phyloP scores from a whole-genome alignment of 1,284 basidiomycete species.

The Mycosarcoma mackinlayi region DNA sequence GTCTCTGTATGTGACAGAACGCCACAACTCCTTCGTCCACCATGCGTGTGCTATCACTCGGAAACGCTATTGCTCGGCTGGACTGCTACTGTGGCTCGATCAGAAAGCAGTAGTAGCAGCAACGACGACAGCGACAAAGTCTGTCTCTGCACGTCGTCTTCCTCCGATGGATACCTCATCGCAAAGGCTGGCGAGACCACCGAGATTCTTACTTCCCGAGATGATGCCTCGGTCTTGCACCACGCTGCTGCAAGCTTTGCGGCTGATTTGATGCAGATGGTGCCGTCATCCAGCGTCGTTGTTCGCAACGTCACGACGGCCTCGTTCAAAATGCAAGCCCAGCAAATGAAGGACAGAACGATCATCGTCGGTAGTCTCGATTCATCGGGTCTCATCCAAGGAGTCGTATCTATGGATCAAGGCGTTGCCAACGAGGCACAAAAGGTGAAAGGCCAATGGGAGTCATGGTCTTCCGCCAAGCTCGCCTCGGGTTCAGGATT shows the following conservation, averaged over 20 bases:
- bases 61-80: conserved; percentile 18
- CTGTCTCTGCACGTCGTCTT: conserved; percentile 18
- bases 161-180: conserved; percentile 13
- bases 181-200: conserved; percentile 30
- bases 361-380: conserved; percentile 18
- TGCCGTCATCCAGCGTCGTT: conserved; percentile 16
- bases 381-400: conserved; percentile 14
- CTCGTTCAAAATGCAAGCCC: conserved; percentile 12
- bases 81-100: conserved; percentile 1
- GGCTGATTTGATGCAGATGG: conserved; percentile 25
- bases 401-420: conserved; percentile 7
- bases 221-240: conserved; percentile 28
- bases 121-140: background rate
- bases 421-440: conserved; percentile 4
- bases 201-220: conserved; percentile 35
- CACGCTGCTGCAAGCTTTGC: conserved; percentile 28
- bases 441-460: conserved; percentile 18
- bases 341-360: conserved; percentile 5
- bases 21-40: background rate
- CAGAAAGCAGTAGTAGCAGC: background rate
- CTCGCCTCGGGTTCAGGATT: conserved; percentile 2
- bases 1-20: background rate
- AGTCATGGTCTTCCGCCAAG: conserved; percentile 14
- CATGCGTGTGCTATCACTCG: conserved; percentile 6
- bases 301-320: conserved; percentile 30